Conservation (phyloP, 495 filamentous ascomycete genomes). For the Pyrenula massariospora region DNA sequence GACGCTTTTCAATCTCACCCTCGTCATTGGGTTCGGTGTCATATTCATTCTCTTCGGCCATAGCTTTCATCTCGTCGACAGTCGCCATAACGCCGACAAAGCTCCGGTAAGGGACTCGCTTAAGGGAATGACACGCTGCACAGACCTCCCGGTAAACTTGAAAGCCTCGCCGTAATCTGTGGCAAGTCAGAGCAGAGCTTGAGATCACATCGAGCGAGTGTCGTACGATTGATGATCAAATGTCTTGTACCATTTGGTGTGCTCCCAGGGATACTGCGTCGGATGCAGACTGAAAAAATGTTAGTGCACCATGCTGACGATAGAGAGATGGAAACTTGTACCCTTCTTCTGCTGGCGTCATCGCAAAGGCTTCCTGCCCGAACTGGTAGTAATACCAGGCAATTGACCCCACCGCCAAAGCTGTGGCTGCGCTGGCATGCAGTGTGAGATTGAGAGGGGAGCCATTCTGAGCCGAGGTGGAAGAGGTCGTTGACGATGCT, state of each 20-base stretch:
- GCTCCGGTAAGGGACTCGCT: constrained; percentile 82
- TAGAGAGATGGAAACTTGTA: constrained; percentile 38
- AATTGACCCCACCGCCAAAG: constrained; percentile 73
- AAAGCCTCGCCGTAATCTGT: constrained; percentile 94
- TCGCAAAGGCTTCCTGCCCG: constrained; percentile 73
- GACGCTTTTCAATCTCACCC: constrained; percentile 95
- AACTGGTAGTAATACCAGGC: constrained; percentile 96
- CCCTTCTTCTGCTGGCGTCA: constrained; percentile 96
- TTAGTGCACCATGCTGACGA: not conserved
- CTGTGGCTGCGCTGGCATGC: constrained; percentile 71
- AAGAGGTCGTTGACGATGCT: constrained; percentile 35
- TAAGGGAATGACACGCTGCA: constrained; percentile 91
- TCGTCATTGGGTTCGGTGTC: constrained; percentile 96
- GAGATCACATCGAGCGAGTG: not conserved
- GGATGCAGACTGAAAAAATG: constrained; percentile 63
- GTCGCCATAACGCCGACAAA: constrained; percentile 89
- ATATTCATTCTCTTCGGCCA: constrained; percentile 98
- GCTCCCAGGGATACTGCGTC: constrained; percentile 90
- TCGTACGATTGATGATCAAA: constrained; percentile 94
- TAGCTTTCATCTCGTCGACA: constrained; percentile 90
- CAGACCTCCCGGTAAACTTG: constrained; percentile 99
- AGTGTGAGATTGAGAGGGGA: constrained; percentile 56
- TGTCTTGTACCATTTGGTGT: constrained; percentile 78
- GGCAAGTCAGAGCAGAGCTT: constrained; percentile 12
- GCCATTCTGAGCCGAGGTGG: constrained; percentile 30